Evolutionary conservation across 2,329 filamentous ascomycete genomes (phyloP).

Genomic region (Davidsoniella eucalypti): DNA sequence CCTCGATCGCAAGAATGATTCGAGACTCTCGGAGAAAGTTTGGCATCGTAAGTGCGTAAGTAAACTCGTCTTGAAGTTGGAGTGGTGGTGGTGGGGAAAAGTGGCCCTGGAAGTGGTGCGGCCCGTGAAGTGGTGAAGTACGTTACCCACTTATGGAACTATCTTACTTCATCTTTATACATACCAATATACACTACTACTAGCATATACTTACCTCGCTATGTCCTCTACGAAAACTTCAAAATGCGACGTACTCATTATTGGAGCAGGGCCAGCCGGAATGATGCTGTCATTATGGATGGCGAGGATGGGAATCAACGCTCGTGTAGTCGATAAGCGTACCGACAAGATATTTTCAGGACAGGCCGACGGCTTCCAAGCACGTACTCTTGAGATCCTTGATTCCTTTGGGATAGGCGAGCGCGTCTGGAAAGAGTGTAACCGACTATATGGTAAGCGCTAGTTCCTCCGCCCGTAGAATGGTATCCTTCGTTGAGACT

Average conservation of each 20-base stretch:
- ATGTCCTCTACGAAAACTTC: constrained; percentile 10
- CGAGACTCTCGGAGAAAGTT: too few species aligned
- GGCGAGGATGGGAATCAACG: constrained; percentile 23
- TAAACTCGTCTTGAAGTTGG: too few species aligned
- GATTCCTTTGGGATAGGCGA: constrained; percentile 54
- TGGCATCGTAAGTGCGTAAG: too few species aligned
- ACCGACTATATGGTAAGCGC: constrained; percentile 45
- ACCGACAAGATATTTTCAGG: constrained; percentile 24
- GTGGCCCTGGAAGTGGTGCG: too few species aligned
- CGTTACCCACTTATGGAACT: too few species aligned
- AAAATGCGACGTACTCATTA: constrained; percentile 23
- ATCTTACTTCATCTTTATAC: too few species aligned
- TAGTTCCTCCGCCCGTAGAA: neutral
- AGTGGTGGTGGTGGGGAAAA: too few species aligned
- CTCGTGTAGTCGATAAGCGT: constrained; percentile 31
- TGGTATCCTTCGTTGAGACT: too few species aligned
- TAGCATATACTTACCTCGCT: neutral
- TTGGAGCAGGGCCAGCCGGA: constrained; percentile 26
- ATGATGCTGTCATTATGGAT: constrained; percentile 29
- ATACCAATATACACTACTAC: too few species aligned
- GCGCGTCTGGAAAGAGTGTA: constrained; percentile 46
- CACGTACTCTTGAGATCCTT: constrained; percentile 54
- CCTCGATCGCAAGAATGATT: too few species aligned
- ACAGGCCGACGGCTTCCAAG: constrained; percentile 35
- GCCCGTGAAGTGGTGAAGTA: too few species aligned